phyloP scores from a whole-genome alignment of 257 asterid species.

The Verbascum thapsus region DNA sequence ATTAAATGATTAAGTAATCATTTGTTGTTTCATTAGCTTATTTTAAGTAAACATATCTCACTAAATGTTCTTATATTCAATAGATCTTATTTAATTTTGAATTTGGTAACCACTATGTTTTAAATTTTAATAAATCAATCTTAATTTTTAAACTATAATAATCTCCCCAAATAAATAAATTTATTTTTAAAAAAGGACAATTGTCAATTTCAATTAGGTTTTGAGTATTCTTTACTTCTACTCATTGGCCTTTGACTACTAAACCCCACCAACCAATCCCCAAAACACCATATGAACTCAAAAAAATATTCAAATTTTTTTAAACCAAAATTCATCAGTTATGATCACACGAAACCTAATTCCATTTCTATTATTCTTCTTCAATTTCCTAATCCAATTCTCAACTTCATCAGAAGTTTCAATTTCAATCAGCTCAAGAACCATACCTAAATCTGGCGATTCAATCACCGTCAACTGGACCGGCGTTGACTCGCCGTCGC shows the following conservation, averaged over 20 bases:
- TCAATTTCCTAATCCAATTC: constrained; percentile 29
- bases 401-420: constrained; percentile 45
- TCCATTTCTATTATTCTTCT: constrained; percentile 25
- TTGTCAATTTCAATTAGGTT: too few species aligned
- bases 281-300: neutral
- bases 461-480: constrained; percentile 65
- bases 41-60: too few species aligned
- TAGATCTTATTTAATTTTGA: too few species aligned
- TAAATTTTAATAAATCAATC: too few species aligned
- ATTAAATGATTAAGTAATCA: too few species aligned
- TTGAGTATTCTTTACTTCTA: neutral
- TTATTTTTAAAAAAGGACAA: too few species aligned
- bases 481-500: constrained; percentile 58
- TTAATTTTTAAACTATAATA: too few species aligned
- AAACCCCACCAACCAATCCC: neutral
- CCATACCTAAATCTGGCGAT: constrained; percentile 68
- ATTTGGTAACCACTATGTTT: too few species aligned
- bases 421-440: constrained; percentile 47
- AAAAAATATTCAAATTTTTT: neutral
- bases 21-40: too few species aligned
- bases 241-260: neutral
- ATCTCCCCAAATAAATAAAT: too few species aligned
- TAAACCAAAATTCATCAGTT: constrained; percentile 18
- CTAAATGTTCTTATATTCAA: too few species aligned
- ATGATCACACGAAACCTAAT: constrained; percentile 34